A percentile compares a stretch with the other conserved stretches of the same genome.
Conservation (phyloP, 2,329 filamentous ascomycete species). For the Nectriaceae sp. region DNA sequence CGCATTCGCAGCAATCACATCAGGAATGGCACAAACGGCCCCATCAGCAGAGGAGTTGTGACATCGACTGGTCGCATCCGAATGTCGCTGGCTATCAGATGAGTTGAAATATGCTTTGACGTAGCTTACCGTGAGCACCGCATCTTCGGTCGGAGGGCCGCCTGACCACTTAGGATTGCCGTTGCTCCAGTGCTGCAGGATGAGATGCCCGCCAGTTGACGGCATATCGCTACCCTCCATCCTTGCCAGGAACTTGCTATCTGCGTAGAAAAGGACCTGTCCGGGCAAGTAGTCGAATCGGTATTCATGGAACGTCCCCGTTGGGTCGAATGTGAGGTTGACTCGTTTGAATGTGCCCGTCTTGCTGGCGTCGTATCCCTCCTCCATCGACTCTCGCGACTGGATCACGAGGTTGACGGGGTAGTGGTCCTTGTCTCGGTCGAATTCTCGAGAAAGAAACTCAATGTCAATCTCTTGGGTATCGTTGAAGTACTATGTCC, state of each 20-base stretch:
- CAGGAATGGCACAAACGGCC: conserved; percentile 27
- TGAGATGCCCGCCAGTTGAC: conserved; percentile 61
- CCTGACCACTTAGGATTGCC: conserved; percentile 71
- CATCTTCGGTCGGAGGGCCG: conserved; percentile 66
- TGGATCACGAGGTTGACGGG: conserved; percentile 77
- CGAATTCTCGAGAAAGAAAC: conserved; percentile 69
- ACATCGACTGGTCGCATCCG: conserved; percentile 14
- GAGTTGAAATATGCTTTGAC: conserved; percentile 82
- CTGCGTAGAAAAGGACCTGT: conserved; percentile 69
- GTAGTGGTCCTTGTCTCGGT: conserved; percentile 48
- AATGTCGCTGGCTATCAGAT: conserved; percentile 39
- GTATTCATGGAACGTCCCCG: conserved; percentile 71
- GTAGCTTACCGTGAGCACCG: conserved; percentile 65
- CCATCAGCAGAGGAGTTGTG: conserved; percentile 4
- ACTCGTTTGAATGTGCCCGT: conserved; percentile 60
- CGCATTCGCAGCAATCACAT: conserved; percentile 22
- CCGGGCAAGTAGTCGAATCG: conserved; percentile 72
- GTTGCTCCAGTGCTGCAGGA: conserved; percentile 79
- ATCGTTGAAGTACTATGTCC: conserved; percentile 69
- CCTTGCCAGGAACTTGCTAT: conserved; percentile 57
- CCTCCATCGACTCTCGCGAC: conserved; percentile 57
- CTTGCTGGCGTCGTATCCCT: conserved; percentile 62
- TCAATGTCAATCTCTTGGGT: conserved; percentile 82
- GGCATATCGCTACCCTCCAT: conserved; percentile 63
- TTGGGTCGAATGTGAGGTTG: conserved; percentile 67